These are phyloP conservation scores for Babesia ovis DNA, from an alignment of 169 alveolate genomes.

Conservation along the genomic window DNA sequence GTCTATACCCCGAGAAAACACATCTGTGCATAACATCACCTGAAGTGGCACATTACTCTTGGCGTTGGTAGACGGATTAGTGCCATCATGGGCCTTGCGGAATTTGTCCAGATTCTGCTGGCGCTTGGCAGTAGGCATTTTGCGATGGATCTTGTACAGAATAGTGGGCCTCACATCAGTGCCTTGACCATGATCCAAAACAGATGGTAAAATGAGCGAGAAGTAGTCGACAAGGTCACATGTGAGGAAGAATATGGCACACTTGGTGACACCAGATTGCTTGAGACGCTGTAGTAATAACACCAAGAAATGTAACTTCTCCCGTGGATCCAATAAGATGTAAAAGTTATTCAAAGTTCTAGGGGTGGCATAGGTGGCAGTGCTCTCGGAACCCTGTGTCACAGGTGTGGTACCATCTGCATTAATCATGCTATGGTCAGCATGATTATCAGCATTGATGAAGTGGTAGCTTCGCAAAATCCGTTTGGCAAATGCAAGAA, in stretches of 20 bases:
- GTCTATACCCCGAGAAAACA: slow-evolving; percentile 94
- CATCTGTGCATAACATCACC: slow-evolving; percentile 90
- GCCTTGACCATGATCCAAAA: not conserved
- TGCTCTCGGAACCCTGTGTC: not conserved
- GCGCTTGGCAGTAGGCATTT: slow-evolving; percentile 77
- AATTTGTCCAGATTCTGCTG: slow-evolving; percentile 12
- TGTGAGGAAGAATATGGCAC: slow-evolving; percentile 74
- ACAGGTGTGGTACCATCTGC: not conserved
- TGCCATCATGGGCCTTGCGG: not conserved
- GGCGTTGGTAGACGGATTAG: not conserved
- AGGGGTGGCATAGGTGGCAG: slow-evolving; percentile 44
- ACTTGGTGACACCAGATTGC: slow-evolving; percentile 40
- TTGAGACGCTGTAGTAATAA: slow-evolving; percentile 30
- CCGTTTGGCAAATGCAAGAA: slow-evolving; percentile 27
- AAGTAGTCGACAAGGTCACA: slow-evolving; percentile 74
- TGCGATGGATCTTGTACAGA: slow-evolving; percentile 83
- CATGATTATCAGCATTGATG: slow-evolving; percentile 43
- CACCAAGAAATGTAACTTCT: slow-evolving; percentile 46
- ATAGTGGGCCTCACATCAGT: not conserved
- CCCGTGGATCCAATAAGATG: slow-evolving; percentile 38
- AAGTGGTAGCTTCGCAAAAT: slow-evolving; percentile 35
- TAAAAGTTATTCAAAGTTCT: slow-evolving; percentile 51
- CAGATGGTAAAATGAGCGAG: slow-evolving; percentile 21
- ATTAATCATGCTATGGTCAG: not conserved
- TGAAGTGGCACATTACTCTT: not conserved